Base-by-base conservation (phyloP, 176 grass and related monocot genomes). In the Neostapfia colusana region DNA sequence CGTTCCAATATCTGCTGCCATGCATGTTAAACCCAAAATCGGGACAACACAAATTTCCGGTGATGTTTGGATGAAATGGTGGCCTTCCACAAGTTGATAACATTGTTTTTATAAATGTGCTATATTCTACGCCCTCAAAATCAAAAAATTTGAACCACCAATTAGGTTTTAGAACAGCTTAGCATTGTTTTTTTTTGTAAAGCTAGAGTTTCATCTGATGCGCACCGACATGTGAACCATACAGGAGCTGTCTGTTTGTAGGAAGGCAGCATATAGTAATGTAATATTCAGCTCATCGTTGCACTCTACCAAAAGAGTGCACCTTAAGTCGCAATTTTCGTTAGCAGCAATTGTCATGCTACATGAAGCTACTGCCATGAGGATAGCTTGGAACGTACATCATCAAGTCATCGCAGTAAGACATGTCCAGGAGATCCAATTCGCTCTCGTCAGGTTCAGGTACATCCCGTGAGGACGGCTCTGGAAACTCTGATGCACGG, bases 331-430 rank as follows among this genome's bases (percentile, higher is more conserved):
- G 46, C 69, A 70, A 5, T 63, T 82, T 71, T 38, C 67, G 21
- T 75, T 16, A 37, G 10, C 45, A 9, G n/a, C 26, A 49, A 27
- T 43, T 62, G 65, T 41, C 76, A 62, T 70, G 41, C 43, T 46
- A 77, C 20, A 88, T 63, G 43, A 58, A 74, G 53, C 58, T 73
- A 78, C 20, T 39, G 38, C 48, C 80, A 78, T 53, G 43, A 11
- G 80, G 61, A 44, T 39, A 79, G 62, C 60, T 43, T 72, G 87
- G 72, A 61, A 62, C 43, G 81, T 77, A 36, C 26, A 85, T 89
- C 73, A 89, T 73, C 77, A 85, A 73, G 59, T 53, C 73, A 75
- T 85, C 81, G 14, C 79, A 85, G 50, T 89, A 85, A 69, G 82
- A 66, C 72, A 81, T 85, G 41, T 77, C 87, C 50, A 89, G 35